phyloP scores from a whole-genome alignment of 1,284 basidiomycete species.

The Ceratobasidium sp. region DNA sequence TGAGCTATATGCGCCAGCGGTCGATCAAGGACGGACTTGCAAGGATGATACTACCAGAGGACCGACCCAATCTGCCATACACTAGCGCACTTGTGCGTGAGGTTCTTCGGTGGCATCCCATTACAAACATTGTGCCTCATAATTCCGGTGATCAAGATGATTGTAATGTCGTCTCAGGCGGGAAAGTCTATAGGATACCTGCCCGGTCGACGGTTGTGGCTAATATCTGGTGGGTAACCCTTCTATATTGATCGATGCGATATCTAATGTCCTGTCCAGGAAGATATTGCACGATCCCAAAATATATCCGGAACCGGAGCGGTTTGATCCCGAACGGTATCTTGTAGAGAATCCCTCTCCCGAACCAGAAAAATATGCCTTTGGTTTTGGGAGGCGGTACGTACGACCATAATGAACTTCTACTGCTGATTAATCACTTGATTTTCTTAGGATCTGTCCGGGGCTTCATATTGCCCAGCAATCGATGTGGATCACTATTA shows the following conservation, averaged over 20 bases:
- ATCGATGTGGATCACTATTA: slow-evolving; percentile 8
- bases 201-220: not conserved
- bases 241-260: no score
- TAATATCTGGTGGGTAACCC: not conserved
- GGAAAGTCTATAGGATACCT: not conserved
- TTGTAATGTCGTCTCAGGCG: not conserved
- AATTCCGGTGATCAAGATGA: not conserved
- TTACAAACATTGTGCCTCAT: not conserved
- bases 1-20: not conserved
- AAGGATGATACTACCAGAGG: not conserved
- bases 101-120: not conserved
- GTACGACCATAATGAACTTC: no score
- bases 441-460: not conserved
- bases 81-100: not conserved
- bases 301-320: not conserved
- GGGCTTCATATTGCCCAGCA: not conserved
- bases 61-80: not conserved
- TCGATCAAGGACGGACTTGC: not conserved
- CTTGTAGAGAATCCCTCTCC: slow-evolving; percentile 1
- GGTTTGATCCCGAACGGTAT: not conserved
- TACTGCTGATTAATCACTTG: no score
- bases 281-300: not conserved
- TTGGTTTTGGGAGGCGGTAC: no score
- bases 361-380: not conserved
- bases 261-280: not conserved